These are phyloP conservation scores for Prunella vulgaris DNA, from an alignment of 257 asterid species.

Conservation along the genomic window DNA sequence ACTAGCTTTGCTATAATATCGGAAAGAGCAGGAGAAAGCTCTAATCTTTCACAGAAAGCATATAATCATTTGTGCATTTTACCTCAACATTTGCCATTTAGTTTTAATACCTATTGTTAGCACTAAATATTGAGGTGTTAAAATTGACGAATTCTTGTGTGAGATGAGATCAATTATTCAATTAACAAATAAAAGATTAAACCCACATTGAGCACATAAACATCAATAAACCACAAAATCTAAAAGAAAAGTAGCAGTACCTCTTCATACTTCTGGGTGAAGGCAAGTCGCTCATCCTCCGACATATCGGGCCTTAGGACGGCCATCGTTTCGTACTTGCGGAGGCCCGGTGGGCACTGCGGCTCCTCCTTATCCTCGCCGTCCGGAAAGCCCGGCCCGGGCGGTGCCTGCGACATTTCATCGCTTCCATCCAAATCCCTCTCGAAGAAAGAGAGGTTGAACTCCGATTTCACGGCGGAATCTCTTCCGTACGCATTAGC, in stretches of 20 bases:
- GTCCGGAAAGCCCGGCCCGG: constrained; percentile 58
- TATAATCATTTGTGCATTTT: too few species aligned
- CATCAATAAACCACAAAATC: too few species aligned
- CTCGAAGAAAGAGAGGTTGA: constrained; percentile 61
- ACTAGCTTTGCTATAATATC: too few species aligned
- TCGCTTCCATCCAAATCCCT: constrained; percentile 54
- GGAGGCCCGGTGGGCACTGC: constrained; percentile 90
- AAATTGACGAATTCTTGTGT: too few species aligned
- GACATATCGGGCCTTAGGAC: constrained; percentile 93
- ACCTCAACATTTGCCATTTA: too few species aligned
- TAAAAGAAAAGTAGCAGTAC: constrained; percentile 21
- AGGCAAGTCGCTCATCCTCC: constrained; percentile 87
- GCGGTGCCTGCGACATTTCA: constrained; percentile 34
- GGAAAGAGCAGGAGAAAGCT: too few species aligned
- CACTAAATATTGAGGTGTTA: neutral
- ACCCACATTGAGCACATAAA: too few species aligned
- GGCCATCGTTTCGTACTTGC: constrained; percentile 82
- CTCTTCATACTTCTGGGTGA: constrained; percentile 93
- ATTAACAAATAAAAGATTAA: too few species aligned
- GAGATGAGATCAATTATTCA: too few species aligned
- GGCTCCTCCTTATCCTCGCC: constrained; percentile 80
- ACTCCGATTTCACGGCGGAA: constrained; percentile 33
- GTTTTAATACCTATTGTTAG: neutral
- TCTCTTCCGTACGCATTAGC: neutral
- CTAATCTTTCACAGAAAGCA: too few species aligned